A percentile compares a stretch with the other conserved stretches of the same genome.
phyloP scores from a whole-genome alignment of 805 yeast genomes.

The Lipomyces yamadae region DNA sequence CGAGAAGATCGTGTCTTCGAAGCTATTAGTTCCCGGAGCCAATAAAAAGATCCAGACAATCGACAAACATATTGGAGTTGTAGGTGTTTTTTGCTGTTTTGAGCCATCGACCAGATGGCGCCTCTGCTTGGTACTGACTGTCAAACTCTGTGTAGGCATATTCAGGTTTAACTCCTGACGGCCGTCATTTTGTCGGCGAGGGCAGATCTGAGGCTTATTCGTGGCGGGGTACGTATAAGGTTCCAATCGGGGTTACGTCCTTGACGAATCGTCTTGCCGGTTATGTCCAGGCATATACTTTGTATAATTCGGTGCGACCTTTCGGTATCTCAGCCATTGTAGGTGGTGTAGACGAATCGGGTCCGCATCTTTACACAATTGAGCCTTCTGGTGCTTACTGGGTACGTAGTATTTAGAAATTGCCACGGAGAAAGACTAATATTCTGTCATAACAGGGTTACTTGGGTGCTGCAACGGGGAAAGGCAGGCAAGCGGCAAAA shows the following conservation, averaged over 20 bases:
- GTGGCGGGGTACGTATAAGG: constrained; percentile 77
- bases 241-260: constrained; percentile 76
- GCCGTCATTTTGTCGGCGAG: constrained; percentile 87
- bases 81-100: constrained; percentile 12
- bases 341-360: constrained; percentile 91
- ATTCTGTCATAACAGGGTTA: constrained; percentile 60
- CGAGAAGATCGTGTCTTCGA: constrained; percentile 88
- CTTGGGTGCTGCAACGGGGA: constrained; percentile 95
- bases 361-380: constrained; percentile 91
- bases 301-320: constrained; percentile 96
- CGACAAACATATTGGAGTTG: constrained; percentile 92
- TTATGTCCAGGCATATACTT: constrained; percentile 92
- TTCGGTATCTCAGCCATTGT: constrained; percentile 91
- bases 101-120: not conserved
- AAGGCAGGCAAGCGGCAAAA: constrained; percentile 98
- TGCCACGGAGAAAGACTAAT: not conserved
- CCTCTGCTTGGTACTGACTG: not conserved
- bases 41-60: constrained; percentile 91
- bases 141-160: constrained; percentile 51
- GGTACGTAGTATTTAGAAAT: constrained; percentile 45
- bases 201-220: constrained; percentile 89
- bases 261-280: constrained; percentile 86
- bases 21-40: constrained; percentile 83
- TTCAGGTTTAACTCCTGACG: constrained; percentile 96
- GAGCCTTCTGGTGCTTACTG: constrained; percentile 97